A percentile compares a stretch with the other conserved stretches of the same genome.
phyloP scores from a whole-genome alignment of 208 protist species.

The Trypanosoma scelopori region DNA sequence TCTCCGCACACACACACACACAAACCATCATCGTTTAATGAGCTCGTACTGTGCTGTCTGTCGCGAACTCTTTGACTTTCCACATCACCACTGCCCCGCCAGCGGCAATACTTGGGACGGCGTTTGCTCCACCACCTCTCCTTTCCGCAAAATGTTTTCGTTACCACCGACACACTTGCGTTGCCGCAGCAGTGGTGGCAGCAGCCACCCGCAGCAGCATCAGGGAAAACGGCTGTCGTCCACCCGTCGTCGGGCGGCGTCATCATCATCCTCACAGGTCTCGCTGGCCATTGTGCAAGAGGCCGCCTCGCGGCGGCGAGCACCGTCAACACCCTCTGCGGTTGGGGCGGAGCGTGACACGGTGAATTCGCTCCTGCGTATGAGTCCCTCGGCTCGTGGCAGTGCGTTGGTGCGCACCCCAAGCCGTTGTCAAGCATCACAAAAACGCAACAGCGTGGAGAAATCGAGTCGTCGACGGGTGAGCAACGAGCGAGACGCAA shows the following conservation, averaged over 20 bases:
- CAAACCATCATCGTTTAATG: conserved; percentile 27
- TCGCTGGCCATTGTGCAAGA: background rate
- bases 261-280: background rate
- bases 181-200: background rate
- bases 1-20: background rate
- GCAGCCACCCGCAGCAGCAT: background rate
- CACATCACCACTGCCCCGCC: conserved; percentile 33
- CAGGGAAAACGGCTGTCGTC: background rate
- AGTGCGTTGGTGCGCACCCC: conserved; percentile 15
- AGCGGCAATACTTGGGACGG: background rate
- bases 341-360: conserved; percentile 12
- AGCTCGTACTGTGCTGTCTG: conserved; percentile 85
- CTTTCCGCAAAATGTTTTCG: background rate
- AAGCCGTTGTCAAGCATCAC: background rate
- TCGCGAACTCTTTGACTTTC: conserved; percentile 38
- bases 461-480: background rate
- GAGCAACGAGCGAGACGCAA: background rate
- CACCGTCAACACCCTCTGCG: background rate
- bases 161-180: background rate
- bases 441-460: background rate
- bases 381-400: conserved; percentile 1
- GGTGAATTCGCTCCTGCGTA: conserved; percentile 13
- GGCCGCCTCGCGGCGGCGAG: background rate
- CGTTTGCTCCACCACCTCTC: background rate
- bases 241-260: background rate